Percentiles rank a stretch among this genome's conserved stretches.
Conservation (phyloP, 495 filamentous ascomycete genomes). For the Lophiostoma macrostomum region DNA sequence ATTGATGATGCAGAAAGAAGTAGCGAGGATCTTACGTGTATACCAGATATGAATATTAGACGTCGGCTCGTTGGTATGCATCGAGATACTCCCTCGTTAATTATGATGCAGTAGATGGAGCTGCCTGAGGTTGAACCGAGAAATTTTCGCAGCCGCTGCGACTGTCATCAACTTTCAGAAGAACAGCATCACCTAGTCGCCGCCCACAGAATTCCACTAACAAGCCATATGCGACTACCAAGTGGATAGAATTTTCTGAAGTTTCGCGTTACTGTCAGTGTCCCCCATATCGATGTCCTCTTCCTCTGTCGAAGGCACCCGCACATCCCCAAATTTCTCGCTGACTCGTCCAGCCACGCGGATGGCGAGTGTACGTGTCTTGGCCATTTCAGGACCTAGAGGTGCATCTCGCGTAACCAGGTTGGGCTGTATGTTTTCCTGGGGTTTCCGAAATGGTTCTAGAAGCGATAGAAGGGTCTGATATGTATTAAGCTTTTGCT, state of each 20-base stretch:
- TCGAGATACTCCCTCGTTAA: no score
- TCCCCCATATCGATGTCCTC: conserved; percentile 36
- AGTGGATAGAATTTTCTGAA: conserved; percentile 16
- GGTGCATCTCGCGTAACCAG: conserved; percentile 71
- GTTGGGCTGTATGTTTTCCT: conserved; percentile 68
- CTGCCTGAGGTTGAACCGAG: no score
- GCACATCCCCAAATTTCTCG: conserved; percentile 40
- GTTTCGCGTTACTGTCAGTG: conserved; percentile 45
- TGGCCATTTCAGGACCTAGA: conserved; percentile 68
- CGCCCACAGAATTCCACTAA: no score
- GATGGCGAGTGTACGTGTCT: conserved; percentile 71
- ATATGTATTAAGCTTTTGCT: conserved; percentile 56
- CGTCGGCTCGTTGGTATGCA: no score
- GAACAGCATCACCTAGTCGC: no score
- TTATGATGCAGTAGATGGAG: no score
- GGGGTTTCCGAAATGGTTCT: conserved; percentile 55
- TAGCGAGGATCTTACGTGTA: no score
- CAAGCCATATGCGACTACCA: no score
- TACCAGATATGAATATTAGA: no score
- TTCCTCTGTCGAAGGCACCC: conserved; percentile 33
- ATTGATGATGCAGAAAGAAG: no score
- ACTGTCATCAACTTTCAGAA: no score
- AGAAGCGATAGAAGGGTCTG: conserved; percentile 57
- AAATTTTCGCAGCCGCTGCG: no score
- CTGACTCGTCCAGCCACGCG: conserved; percentile 63